A percentile compares a stretch with the other conserved stretches of the same genome.
These are phyloP conservation scores for Mycena vitilis DNA, from an alignment of 768 basidiomycete species.

Conservation along the genomic window DNA sequence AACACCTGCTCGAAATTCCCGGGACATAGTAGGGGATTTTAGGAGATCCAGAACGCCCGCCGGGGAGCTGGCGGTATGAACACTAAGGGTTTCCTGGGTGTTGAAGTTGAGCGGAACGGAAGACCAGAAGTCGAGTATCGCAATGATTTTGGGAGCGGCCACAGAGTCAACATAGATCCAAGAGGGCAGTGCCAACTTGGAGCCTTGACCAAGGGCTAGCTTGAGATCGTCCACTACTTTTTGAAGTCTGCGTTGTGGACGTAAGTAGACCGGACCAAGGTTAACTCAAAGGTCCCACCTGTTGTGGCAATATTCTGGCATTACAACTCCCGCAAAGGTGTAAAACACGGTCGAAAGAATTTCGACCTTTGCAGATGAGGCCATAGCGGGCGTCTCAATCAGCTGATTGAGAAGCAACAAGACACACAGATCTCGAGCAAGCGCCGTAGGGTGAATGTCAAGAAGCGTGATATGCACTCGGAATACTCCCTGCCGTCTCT, in stretches of 20 bases:
- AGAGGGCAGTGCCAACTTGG: background rate
- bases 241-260: conserved; percentile 7
- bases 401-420: conserved; percentile 20
- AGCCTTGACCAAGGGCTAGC: background rate
- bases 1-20: conserved; percentile 7
- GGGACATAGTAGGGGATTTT: background rate
- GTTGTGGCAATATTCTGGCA: conserved; percentile 20
- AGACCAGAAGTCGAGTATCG: conserved; percentile 13
- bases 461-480: conserved; percentile 23
- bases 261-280: background rate
- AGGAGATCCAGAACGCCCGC: background rate
- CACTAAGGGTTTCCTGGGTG: background rate
- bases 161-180: conserved; percentile 22
- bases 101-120: conserved; percentile 8
- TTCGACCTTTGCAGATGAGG: background rate
- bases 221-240: conserved; percentile 16
- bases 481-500: conserved; percentile 4
- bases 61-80: background rate
- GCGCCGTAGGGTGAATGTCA: conserved; percentile 20
- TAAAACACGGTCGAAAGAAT: conserved; percentile 25
- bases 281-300: background rate
- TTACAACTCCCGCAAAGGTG: conserved; percentile 18
- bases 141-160: background rate
- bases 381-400: background rate
- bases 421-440: conserved; percentile 24